phyloP scores from a whole-genome alignment of 176 grass and related monocot species.

The Oryza officinalis region DNA sequence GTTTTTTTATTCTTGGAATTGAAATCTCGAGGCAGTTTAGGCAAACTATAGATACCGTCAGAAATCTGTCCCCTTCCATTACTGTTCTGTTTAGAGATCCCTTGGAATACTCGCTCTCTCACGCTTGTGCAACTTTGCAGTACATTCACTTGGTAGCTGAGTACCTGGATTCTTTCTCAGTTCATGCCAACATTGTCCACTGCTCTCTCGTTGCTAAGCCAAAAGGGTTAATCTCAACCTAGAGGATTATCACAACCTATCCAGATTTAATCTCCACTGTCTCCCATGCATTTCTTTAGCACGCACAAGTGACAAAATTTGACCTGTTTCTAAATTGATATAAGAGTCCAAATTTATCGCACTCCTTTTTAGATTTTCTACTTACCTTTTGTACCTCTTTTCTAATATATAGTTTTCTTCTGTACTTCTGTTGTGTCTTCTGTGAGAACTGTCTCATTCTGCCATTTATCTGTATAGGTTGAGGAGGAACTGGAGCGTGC shows the following conservation, averaged over 20 bases:
- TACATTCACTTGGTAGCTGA: not conserved
- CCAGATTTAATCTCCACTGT: not conserved
- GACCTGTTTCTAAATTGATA: not conserved
- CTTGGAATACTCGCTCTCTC: not conserved
- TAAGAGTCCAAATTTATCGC: not conserved
- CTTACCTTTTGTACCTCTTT: not conserved
- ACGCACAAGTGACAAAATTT: not conserved
- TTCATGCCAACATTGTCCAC: not conserved
- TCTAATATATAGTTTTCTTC: not conserved
- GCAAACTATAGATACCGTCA: not conserved
- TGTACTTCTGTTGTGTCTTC: not conserved
- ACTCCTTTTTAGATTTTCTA: not conserved
- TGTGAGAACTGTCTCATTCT: not conserved
- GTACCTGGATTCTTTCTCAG: not conserved
- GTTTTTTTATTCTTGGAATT: not conserved
- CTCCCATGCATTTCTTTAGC: not conserved
- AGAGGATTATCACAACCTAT: not conserved
- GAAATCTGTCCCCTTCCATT: not conserved
- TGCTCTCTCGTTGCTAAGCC: not conserved
- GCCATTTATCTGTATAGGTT: constrained; percentile 48
- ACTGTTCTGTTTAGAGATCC: not conserved
- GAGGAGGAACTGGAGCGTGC: constrained; percentile 85
- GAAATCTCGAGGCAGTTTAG: not conserved
- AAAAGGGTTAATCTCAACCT: not conserved
- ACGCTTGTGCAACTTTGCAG: not conserved